phyloP scores from a whole-genome alignment of 2,329 filamentous ascomycete species.

The Aspergillus sp. region DNA sequence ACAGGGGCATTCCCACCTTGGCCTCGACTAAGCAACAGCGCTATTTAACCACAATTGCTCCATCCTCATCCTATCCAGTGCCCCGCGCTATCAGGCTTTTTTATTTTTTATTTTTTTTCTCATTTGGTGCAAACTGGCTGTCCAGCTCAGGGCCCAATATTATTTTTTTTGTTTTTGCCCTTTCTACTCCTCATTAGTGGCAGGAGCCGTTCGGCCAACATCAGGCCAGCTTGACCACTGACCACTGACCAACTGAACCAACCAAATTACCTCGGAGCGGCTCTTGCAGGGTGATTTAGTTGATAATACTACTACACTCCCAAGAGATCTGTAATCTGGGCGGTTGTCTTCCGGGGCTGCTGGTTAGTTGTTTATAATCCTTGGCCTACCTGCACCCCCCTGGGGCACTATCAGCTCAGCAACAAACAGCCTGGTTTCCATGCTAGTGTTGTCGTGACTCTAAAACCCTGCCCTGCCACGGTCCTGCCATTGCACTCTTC shows the following conservation, averaged over 20 bases:
- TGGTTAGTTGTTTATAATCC: not conserved
- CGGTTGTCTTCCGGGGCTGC: not conserved
- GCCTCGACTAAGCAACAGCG: conserved; percentile 7
- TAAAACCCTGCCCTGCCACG: conserved; percentile 10
- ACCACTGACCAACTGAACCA: not conserved
- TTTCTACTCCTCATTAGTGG: conserved; percentile 20
- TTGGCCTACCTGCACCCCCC: not conserved
- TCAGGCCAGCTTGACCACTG: conserved; percentile 24
- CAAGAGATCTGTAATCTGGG: conserved; percentile 6
- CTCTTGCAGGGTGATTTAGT: conserved; percentile 13
- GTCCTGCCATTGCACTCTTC: conserved; percentile 16
- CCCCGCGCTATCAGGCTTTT: conserved; percentile 20
- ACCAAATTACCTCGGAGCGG: conserved; percentile 8
- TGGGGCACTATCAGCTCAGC: not conserved
- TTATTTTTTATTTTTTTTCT: not conserved
- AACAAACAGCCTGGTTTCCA: conserved; percentile 15
- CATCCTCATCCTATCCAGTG: conserved; percentile 9
- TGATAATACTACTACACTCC: conserved; percentile 4
- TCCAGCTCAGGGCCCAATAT: conserved; percentile 24
- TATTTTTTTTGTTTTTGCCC: not conserved
- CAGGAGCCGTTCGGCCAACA: conserved; percentile 21
- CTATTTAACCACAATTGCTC: conserved; percentile 18
- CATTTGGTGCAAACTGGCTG: conserved; percentile 27
- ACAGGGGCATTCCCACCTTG: not conserved
- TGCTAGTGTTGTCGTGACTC: conserved; percentile 9